Evolutionary conservation across 2,329 filamentous ascomycete genomes (phyloP).

Genomic region (Curvularia spicifera): DNA sequence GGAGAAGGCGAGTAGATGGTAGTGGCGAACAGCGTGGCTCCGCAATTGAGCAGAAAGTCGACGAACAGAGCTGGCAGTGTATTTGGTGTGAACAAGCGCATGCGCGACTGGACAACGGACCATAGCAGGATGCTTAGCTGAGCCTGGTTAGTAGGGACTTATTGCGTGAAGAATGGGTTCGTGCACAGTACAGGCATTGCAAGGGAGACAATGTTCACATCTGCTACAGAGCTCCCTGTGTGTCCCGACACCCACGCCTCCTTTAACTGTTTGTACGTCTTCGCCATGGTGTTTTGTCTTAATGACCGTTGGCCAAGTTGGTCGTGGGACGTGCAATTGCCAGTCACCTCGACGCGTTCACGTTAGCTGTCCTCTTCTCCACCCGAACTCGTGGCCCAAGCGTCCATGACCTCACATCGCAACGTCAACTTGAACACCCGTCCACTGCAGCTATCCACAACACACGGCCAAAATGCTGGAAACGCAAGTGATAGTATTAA

Average conservation of each 20-base stretch:
- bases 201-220: conserved; percentile 86
- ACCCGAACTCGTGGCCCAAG: conserved; percentile 10
- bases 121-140: conserved; percentile 85
- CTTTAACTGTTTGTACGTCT: conserved; percentile 86
- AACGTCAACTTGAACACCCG: conserved; percentile 1
- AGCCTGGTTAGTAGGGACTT: conserved; percentile 32
- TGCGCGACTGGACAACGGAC: conserved; percentile 84
- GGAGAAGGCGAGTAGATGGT: conserved; percentile 83
- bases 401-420: conserved; percentile 18
- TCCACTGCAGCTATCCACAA: neutral
- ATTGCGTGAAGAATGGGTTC: conserved; percentile 21
- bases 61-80: conserved; percentile 69
- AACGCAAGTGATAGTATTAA: fast-evolving
- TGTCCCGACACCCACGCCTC: conserved; percentile 95
- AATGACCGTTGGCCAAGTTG: conserved; percentile 21
- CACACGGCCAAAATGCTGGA: neutral
- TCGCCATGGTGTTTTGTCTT: conserved; percentile 35
- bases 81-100: conserved; percentile 83
- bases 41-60: conserved; percentile 89
- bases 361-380: conserved; percentile 28
- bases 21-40: conserved; percentile 79
- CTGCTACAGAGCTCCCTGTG: conserved; percentile 78
- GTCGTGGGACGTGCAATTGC: conserved; percentile 15
- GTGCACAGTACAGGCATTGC: conserved; percentile 74
- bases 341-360: conserved; percentile 26